Evolutionary conservation across 192 early-diverging fungal species (phyloP).

Genomic region (Coemansia erecta): DNA sequence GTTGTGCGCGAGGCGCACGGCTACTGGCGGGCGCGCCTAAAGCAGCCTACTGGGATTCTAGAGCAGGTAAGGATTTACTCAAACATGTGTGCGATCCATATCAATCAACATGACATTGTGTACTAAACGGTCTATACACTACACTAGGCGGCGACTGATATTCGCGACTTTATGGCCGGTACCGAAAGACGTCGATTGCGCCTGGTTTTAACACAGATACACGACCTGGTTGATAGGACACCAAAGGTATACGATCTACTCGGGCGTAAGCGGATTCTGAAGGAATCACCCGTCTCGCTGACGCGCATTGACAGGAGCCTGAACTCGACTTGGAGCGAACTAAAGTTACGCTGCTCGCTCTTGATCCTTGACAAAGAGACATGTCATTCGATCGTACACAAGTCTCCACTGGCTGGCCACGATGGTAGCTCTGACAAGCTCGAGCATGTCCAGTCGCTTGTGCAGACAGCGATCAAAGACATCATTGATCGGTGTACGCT

Average conservation of each 20-base stretch:
- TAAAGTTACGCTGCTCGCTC: constrained; percentile 36
- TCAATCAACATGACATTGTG: background rate
- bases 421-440: constrained; percentile 2
- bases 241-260: constrained; percentile 37
- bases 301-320: constrained; percentile 27
- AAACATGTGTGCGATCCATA: background rate
- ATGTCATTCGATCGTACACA: constrained; percentile 4
- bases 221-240: constrained; percentile 30
- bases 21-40: constrained; percentile 39
- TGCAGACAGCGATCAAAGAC: constrained; percentile 10
- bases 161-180: constrained; percentile 34
- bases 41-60: constrained; percentile 17
- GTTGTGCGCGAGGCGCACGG: constrained; percentile 25
- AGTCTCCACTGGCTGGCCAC: constrained; percentile 6
- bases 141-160: constrained; percentile 11
- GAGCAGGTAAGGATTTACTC: constrained; percentile 31
- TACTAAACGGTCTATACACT: constrained; percentile 13
- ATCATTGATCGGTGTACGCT: constrained; percentile 22
- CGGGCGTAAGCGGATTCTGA: constrained; percentile 24
- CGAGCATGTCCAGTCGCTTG: constrained; percentile 16
- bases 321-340: constrained; percentile 40
- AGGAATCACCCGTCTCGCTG: constrained; percentile 18
- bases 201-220: constrained; percentile 40
- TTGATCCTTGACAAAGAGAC: constrained; percentile 37
- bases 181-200: constrained; percentile 32